Base-by-base conservation (phyloP, 345 rosid genomes). In the Garcia nutans region DNA sequence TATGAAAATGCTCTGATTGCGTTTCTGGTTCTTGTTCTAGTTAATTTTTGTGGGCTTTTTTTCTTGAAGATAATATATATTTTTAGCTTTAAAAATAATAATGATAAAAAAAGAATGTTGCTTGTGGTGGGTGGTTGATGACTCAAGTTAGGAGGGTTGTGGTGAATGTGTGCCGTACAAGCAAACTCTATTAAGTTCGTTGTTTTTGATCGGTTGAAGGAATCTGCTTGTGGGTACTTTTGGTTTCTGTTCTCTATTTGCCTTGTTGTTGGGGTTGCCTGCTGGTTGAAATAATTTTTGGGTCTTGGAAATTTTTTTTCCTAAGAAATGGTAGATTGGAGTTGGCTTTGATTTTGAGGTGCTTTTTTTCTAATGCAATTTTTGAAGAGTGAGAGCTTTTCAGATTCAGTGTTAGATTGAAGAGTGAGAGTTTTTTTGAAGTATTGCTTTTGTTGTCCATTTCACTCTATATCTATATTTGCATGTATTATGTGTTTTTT, bases 101-200 rank as follows among this genome's bases (percentile, higher is more conserved):
- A 37, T 37, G 41, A 37, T 37, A 37, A 19, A 24, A 19, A 24
- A 16, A 54, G 17, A 59, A 22, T 44, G 67, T 78, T 75, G 81
- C 85, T 87, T 82, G 67, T 26, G 59, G 45, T 73, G 47, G 80
- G 82, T 70, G 66, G 26, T 77, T 78, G 81, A 74, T 77, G 49
- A 79, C 19, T n/a, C 33, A 45, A 23, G n/a, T 15, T 42, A 2
- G 63, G 56, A 15, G 55, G 74, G 22, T 56, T 77, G 71, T 19
- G 79, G 78, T 74, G 84, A 80, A 81, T 86, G 78, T 82, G 80
- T 85, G 76, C 76, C 84, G 79, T 85, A 83, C 66, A 86, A 86
- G 88, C 81, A 77, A 73, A 62, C 78, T 62, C 65, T 58, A 77
- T 66, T 10, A 22, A 3, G 57, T 61, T 68, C 47, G 20, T 52